Evolutionary conservation across 495 filamentous ascomycete genomes (phyloP).

Genomic region (Geopyxis carbonaria): DNA sequence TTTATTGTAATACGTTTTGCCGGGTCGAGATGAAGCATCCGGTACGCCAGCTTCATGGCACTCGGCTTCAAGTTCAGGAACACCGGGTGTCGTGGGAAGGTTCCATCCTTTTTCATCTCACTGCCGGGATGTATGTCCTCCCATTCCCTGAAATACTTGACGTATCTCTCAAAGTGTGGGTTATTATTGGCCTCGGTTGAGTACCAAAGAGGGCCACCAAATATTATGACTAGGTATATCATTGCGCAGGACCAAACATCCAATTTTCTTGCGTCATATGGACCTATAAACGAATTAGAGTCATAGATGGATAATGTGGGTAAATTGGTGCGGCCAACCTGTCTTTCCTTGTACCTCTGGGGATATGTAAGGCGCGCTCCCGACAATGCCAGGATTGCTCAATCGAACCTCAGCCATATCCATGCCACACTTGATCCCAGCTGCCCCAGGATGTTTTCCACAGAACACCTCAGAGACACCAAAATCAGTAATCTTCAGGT

Average conservation of each 20-base stretch:
- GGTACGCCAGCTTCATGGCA: conserved; percentile 46
- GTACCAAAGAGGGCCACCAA: conserved; percentile 47
- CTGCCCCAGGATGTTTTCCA: conserved; percentile 53
- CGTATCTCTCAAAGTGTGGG: conserved; percentile 39
- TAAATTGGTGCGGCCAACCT: conserved; percentile 26
- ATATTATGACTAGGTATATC: conserved; percentile 51
- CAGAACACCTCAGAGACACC: conserved; percentile 61
- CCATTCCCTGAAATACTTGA: conserved; percentile 47
- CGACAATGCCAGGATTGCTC: conserved; percentile 55
- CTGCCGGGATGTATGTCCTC: conserved; percentile 33
- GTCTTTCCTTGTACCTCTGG: conserved; percentile 55
- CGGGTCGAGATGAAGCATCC: conserved; percentile 61
- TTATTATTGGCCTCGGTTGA: conserved; percentile 33
- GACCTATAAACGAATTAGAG: conserved; percentile 23
- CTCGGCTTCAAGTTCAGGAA: conserved; percentile 35
- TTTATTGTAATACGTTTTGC: conserved; percentile 45
- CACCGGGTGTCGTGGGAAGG: conserved; percentile 36
- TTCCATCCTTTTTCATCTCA: conserved; percentile 31
- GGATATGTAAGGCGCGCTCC: conserved; percentile 59
- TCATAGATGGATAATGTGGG: conserved; percentile 4
- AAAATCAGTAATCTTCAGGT: conserved; percentile 69
- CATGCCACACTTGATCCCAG: conserved; percentile 46
- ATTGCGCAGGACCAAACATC: conserved; percentile 70
- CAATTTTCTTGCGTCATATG: conserved; percentile 57
- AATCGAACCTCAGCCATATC: conserved; percentile 47